Base-by-base conservation (phyloP, 768 basidiomycete genomes). In the Trametes elegans region DNA sequence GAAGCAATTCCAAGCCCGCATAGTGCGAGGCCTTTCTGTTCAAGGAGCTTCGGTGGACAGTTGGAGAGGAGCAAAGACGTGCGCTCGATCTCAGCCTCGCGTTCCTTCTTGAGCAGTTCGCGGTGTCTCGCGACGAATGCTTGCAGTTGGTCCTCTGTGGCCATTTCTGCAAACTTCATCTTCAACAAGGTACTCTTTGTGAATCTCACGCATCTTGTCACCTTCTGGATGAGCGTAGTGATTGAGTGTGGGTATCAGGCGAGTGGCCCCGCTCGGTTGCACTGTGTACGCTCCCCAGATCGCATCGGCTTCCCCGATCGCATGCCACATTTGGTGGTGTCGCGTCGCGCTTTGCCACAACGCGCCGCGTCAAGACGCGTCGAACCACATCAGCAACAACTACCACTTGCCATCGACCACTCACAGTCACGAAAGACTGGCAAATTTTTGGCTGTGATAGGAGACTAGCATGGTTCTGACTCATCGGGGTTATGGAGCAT, bases 1-100 rank as follows among this genome's bases (percentile, higher is more conserved):
- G 79, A 77, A 1, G 81, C 77, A 1, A 92, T 73, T 1, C 89
- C 84, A 5, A 98, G 75, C 40, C 86, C 86, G 26, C 80, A 80
- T 1, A 97, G 68, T 0, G 91, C 86, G 9, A 98, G 75, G 3
- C 95, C 95, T 53, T 88, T 87, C 60, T 89, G 85, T 68, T 96
- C 93, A n/a, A 98, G 77, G 8, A 94, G 74, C 60, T 85, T 90
- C 0, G 87, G 86, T 1, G 87, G 81, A 64, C 91, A 93, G 53
- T 91, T 90, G 8, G 89, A 85, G 18, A 94, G 76, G 29, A 96
- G 73, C 41, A 97, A 74, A 7, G 88, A 83, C 13, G 80, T 88
- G 34, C 89, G 80, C 55, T 88, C 85, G 59, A 93, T 81, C 64
- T 98, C 96, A n/a, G 90, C 88, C 38, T 83, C 78, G 26, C 89